Percentiles rank a stretch among this genome's conserved stretches.
These are phyloP conservation scores for Fusarium sp. DNA, from an alignment of 2,329 filamentous ascomycete species.

Conservation along the genomic window DNA sequence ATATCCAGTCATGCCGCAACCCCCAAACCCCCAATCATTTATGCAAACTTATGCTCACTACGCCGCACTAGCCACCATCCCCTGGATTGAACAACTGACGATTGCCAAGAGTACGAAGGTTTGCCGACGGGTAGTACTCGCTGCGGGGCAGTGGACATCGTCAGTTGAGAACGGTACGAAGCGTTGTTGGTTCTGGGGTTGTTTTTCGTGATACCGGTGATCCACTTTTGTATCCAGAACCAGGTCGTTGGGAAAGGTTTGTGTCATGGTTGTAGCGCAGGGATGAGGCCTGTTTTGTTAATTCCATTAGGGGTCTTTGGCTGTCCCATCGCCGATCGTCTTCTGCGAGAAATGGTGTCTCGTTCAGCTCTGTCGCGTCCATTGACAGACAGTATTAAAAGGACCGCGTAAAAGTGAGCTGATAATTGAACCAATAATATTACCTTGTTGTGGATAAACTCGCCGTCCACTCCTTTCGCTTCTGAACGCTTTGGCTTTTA, in stretches of 20 bases:
- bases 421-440: background rate
- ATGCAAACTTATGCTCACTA: background rate
- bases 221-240: background rate
- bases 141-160: background rate
- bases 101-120: background rate
- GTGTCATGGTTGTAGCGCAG: background rate
- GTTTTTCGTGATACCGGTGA: background rate
- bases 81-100: too few species aligned
- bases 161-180: conserved; percentile 2
- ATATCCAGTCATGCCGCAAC: background rate
- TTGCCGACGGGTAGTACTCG: background rate
- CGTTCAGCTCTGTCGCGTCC: background rate
- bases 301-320: background rate
- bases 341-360: background rate
- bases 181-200: background rate
- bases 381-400: background rate
- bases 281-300: background rate
- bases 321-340: background rate
- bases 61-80: background rate
- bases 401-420: background rate
- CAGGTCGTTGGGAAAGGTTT: background rate
- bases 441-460: background rate
- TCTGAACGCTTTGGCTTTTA: background rate
- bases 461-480: background rate
- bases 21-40: background rate